phyloP scores from a whole-genome alignment of 164 flowering plant species.

The Protea cynaroides region DNA sequence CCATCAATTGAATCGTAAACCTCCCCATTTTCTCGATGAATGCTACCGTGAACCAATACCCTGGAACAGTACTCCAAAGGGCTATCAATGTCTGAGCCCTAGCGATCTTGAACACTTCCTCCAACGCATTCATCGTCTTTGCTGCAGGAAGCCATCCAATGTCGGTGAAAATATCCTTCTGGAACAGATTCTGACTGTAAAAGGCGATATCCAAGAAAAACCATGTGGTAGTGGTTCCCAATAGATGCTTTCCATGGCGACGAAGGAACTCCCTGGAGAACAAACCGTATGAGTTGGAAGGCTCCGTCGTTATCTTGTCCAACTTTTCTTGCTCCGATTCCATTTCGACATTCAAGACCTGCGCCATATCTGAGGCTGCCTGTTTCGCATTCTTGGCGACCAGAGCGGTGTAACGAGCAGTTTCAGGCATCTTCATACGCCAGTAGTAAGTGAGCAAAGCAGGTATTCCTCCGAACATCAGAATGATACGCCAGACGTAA shows the following conservation, averaged over 20 bases:
- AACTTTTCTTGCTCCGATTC: neutral
- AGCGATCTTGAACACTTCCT: constrained; percentile 15
- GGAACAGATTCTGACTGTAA: constrained; percentile 22
- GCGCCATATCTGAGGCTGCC: constrained; percentile 1
- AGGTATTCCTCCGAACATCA: constrained; percentile 12
- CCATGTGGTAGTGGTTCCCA: constrained; percentile 18
- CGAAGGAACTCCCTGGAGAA: constrained; percentile 9
- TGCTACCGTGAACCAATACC: constrained; percentile 19
- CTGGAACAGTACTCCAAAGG: constrained; percentile 21
- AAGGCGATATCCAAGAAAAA: constrained; percentile 17
- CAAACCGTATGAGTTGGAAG: constrained; percentile 3
- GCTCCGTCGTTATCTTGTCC: neutral
- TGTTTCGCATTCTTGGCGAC: constrained; percentile 52
- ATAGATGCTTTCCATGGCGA: constrained; percentile 13
- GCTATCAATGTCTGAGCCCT: constrained; percentile 22
- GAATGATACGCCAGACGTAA: constrained; percentile 12
- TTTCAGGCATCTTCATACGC: constrained; percentile 72
- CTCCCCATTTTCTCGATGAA: constrained; percentile 17
- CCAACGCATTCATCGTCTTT: constrained; percentile 14
- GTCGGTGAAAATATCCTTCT: constrained; percentile 17
- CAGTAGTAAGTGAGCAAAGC: constrained; percentile 57
- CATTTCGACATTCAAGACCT: neutral
- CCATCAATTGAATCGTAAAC: constrained; percentile 16
- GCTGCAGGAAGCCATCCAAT: constrained; percentile 17
- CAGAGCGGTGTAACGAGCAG: constrained; percentile 59